Conservation (phyloP, 495 filamentous ascomycete genomes). For the Xylaria palmicola region DNA sequence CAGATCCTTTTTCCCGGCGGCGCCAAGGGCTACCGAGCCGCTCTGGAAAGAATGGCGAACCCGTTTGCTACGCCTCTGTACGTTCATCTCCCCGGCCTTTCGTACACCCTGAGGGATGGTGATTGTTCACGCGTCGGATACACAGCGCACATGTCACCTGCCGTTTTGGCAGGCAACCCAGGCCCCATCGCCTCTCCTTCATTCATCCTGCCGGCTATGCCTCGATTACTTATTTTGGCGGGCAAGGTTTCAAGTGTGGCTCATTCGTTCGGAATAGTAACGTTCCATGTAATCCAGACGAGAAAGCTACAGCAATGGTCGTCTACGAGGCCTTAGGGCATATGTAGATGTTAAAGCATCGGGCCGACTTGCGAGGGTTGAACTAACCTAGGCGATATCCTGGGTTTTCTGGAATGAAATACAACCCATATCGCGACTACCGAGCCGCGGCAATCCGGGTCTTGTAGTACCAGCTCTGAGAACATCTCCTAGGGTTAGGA, state of each 20-base stretch:
- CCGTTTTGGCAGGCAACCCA: not conserved
- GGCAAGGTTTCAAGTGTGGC: slow-evolving; percentile 5
- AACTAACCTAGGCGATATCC: not conserved
- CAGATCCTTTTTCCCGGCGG: not conserved
- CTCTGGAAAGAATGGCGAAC: not conserved
- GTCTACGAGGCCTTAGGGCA: not conserved
- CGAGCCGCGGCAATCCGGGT: too few species aligned
- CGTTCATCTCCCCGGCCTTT: too few species aligned
- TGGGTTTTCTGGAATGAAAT: not conserved
- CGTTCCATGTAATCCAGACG: not conserved
- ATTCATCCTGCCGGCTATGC: not conserved
- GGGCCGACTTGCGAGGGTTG: not conserved
- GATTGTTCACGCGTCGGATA: not conserved
- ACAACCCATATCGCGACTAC: not conserved
- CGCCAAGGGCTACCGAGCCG: not conserved
- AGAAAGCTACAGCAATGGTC: not conserved
- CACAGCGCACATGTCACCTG: slow-evolving; percentile 2
- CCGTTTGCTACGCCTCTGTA: not conserved
- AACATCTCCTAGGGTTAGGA: too few species aligned
- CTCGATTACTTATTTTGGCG: not conserved
- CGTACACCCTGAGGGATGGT: not conserved
- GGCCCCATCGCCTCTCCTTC: not conserved
- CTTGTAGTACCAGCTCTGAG: too few species aligned
- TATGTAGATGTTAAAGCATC: not conserved
- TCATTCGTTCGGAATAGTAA: slow-evolving; percentile 1